A percentile compares a stretch with the other conserved stretches of the same genome.
Evolutionary conservation across 148 eudicot genomes (phyloP).

Genomic region (Cornus florida): DNA sequence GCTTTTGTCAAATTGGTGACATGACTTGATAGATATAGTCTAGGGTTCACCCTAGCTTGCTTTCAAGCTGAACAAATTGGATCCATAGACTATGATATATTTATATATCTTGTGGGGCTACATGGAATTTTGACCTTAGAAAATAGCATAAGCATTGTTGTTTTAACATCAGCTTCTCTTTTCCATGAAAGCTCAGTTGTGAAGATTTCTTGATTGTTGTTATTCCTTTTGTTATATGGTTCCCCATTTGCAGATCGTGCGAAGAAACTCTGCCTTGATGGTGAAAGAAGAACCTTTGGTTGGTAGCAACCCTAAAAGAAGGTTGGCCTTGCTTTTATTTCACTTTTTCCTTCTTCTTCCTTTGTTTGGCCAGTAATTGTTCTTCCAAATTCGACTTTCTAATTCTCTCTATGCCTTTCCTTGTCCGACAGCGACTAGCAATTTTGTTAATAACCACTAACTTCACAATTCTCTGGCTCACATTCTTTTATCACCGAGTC

Average conservation of each 20-base stretch:
- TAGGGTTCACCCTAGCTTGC: no score
- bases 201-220: neutral
- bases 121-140: no score
- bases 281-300: no score
- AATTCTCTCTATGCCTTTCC: constrained; percentile 15
- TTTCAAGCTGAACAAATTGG: no score
- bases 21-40: no score
- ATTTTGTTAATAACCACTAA: neutral
- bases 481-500: neutral
- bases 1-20: no score
- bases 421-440: neutral
- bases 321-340: neutral
- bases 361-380: neutral
- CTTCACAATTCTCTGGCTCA: neutral
- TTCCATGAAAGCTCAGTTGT: neutral
- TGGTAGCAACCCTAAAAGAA: neutral
- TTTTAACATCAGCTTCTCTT: neutral
- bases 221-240: neutral
- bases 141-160: neutral
- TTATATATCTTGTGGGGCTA: no score
- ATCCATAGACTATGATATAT: no score
- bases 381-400: constrained; percentile 6
- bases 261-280: neutral
- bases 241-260: neutral
- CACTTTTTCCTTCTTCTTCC: neutral